Conservation (phyloP, 1,284 basidiomycete species). For the Naganishia cerealis region DNA sequence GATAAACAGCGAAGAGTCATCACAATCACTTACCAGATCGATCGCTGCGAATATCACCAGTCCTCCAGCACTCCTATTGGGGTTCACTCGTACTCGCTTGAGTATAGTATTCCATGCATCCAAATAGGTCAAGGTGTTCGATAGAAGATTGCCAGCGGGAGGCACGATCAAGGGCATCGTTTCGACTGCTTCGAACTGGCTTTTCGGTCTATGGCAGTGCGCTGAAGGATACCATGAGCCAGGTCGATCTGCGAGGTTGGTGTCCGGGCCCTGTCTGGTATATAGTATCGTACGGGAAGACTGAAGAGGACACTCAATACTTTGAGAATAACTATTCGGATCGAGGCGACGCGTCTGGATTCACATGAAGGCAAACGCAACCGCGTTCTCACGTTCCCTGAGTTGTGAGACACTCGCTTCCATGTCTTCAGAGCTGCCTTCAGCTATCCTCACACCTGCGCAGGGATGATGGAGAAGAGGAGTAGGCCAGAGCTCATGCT, state of each 20-base stretch:
- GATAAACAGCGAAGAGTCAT: background rate
- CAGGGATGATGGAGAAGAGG: no score
- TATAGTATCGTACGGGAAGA: no score
- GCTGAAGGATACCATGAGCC: background rate
- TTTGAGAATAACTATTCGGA: no score
- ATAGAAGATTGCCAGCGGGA: slow-evolving; percentile 46
- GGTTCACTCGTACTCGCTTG: slow-evolving; percentile 57
- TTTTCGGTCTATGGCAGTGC: slow-evolving; percentile 1
- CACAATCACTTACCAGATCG: slow-evolving; percentile 45
- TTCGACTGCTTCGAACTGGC: slow-evolving; percentile 8
- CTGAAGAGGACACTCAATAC: background rate
- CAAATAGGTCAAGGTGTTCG: slow-evolving; percentile 60
- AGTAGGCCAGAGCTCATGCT: no score
- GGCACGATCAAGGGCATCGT: slow-evolving; percentile 53
- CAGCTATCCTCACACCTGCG: background rate
- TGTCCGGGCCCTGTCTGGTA: background rate
- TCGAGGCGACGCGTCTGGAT: background rate
- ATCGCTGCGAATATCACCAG: slow-evolving; percentile 52
- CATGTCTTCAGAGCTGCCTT: slow-evolving; percentile 1
- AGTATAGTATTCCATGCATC: slow-evolving; percentile 77
- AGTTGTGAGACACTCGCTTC: background rate
- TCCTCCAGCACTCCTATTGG: slow-evolving; percentile 42
- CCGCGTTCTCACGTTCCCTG: background rate
- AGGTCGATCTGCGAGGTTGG: background rate
- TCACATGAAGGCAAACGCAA: slow-evolving; percentile 5